These are phyloP conservation scores for Aspergillus tamarii DNA, from an alignment of 2,329 filamentous ascomycete species.

Conservation along the genomic window DNA sequence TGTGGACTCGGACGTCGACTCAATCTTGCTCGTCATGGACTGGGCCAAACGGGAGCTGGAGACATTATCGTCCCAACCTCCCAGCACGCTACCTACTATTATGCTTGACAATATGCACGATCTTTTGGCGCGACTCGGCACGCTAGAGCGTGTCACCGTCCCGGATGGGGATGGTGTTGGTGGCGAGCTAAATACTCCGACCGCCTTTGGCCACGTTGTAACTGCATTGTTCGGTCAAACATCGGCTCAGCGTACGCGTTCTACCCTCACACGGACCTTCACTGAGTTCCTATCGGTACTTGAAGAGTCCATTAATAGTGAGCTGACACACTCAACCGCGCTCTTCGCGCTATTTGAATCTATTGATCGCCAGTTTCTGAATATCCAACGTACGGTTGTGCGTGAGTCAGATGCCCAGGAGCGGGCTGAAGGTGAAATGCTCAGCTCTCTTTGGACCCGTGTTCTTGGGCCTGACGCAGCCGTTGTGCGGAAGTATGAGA, in stretches of 20 bases:
- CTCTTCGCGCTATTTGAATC: conserved; percentile 89
- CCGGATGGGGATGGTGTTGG: conserved; percentile 30
- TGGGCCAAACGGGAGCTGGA: conserved; percentile 87
- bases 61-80: conserved; percentile 65
- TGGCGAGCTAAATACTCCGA: conserved; percentile 54
- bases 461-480: conserved; percentile 76
- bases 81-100: conserved; percentile 65
- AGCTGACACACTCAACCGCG: conserved; percentile 76
- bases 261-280: conserved; percentile 83
- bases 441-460: conserved; percentile 82
- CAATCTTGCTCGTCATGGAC: conserved; percentile 92
- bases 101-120: conserved; percentile 84
- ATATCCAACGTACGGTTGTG: conserved; percentile 80
- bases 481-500: conserved; percentile 85
- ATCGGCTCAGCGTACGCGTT: conserved; percentile 76
- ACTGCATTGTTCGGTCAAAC: conserved; percentile 79
- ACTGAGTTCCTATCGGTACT: conserved; percentile 83
- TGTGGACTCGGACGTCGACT: conserved; percentile 90
- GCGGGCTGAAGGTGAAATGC: conserved; percentile 75
- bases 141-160: conserved; percentile 41
- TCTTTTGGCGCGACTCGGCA: conserved; percentile 63
- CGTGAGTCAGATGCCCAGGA: conserved; percentile 83
- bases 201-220: conserved; percentile 68
- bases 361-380: conserved; percentile 88
- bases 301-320: conserved; percentile 84